Conservation (phyloP, 768 basidiomycete genomes). For the Clathrus columnatus region DNA sequence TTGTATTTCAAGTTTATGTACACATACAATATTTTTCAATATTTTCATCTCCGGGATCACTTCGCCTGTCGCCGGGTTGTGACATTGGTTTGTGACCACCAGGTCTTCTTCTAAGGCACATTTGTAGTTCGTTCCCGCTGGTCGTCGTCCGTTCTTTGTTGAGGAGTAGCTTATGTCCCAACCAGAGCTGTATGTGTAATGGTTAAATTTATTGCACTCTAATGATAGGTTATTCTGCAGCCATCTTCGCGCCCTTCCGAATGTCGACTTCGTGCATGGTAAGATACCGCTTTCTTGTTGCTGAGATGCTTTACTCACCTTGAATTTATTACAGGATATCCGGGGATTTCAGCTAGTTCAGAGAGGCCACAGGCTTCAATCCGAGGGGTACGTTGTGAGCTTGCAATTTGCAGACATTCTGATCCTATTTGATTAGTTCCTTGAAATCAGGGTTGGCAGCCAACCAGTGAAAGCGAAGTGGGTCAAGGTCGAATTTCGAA, state of each 20-base stretch:
- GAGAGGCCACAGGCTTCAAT: conserved; percentile 79
- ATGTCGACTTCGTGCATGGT: conserved; percentile 86
- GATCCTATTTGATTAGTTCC: conserved; percentile 40
- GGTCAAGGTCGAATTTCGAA: conserved; percentile 85
- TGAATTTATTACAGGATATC: conserved; percentile 52
- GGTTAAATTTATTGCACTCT: background rate
- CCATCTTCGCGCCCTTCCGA: conserved; percentile 77
- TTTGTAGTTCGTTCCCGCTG: background rate
- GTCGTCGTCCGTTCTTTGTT: background rate
- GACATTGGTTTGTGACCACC: too few relatives aligned
- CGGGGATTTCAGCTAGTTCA: conserved; percentile 75
- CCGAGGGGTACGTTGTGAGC: conserved; percentile 60
- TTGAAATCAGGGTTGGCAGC: conserved; percentile 72
- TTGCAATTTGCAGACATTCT: conserved; percentile 11
- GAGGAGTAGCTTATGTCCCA: conserved; percentile 27
- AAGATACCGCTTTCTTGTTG: conserved; percentile 16
- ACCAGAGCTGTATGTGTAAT: conserved; percentile 35
- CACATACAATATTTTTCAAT: background rate
- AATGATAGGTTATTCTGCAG: conserved; percentile 28
- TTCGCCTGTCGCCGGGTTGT: too few relatives aligned
- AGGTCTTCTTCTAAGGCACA: too few relatives aligned
- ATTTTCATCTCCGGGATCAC: too few relatives aligned
- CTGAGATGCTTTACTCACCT: conserved; percentile 11
- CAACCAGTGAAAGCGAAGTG: conserved; percentile 84
- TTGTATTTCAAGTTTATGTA: background rate